A percentile compares a stretch with the other conserved stretches of the same genome.
Evolutionary conservation across 164 flowering plant genomes (phyloP).

Genomic region (Umbellularia californica): DNA sequence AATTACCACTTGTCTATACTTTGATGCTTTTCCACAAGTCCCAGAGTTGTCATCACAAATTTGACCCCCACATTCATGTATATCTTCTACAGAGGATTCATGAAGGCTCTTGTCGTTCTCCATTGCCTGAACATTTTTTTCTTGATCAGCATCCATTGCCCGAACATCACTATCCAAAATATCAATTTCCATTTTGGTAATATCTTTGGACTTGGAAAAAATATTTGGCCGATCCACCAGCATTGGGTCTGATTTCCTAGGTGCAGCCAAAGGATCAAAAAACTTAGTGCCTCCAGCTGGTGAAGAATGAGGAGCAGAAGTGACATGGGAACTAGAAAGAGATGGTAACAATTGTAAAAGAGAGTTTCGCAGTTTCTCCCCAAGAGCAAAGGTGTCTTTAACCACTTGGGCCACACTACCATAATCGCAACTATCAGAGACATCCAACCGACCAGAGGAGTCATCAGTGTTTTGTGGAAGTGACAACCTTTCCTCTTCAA

Average conservation of each 20-base stretch:
- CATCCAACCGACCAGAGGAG: background rate
- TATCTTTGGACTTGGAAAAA: background rate
- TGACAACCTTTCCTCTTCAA: background rate
- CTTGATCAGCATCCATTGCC: background rate
- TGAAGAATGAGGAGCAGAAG: background rate
- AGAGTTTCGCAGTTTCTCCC: background rate
- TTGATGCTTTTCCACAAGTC: background rate
- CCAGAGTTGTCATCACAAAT: background rate
- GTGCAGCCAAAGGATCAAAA: background rate
- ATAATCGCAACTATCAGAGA: background rate
- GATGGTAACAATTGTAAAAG: background rate
- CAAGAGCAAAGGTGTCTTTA: background rate
- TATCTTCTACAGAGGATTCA: background rate
- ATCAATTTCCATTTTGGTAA: background rate
- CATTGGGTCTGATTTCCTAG: background rate
- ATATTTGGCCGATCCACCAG: background rate
- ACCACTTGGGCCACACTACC: background rate
- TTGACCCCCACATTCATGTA: background rate
- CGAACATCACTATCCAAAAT: background rate
- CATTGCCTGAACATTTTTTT: background rate
- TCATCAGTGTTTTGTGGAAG: background rate
- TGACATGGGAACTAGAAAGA: background rate
- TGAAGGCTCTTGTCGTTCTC: background rate
- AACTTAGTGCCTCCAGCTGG: background rate
- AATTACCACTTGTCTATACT: background rate